Conservation (phyloP, 257 asterid genomes). For the Rauvolfia tetraphylla region DNA sequence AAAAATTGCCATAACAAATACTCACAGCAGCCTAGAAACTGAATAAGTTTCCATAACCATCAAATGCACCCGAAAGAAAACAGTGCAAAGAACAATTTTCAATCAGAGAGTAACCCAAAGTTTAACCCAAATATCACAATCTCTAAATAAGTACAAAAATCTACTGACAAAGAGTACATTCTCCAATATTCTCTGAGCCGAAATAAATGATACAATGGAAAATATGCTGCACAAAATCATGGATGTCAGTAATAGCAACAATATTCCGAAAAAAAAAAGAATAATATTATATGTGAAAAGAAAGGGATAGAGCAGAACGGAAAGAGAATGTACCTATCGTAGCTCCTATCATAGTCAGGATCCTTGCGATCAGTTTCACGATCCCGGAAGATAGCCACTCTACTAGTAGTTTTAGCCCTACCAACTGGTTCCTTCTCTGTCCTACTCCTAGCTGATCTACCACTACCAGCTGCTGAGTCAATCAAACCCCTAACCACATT, state of each 20-base stretch:
- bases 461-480: conserved; percentile 66
- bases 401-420: conserved; percentile 54
- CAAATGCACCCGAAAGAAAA: background rate
- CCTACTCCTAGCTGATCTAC: conserved; percentile 71
- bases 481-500: conserved; percentile 51
- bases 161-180: background rate
- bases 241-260: background rate
- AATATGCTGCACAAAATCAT: background rate
- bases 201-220: background rate
- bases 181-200: background rate
- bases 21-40: background rate
- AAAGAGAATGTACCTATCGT: conserved; percentile 59
- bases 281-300: background rate
- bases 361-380: conserved; percentile 92
- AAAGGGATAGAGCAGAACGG: background rate
- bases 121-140: background rate
- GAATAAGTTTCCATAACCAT: background rate
- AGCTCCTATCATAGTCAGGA: conserved; percentile 92
- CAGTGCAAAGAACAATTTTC: background rate
- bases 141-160: background rate
- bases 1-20: background rate
- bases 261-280: no score
- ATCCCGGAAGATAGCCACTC: conserved; percentile 94
- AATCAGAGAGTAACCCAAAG: background rate
- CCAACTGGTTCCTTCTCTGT: conserved; percentile 72